These are phyloP conservation scores for Geotrichum fermentans DNA, from an alignment of 1,139 yeast species.

Conservation along the genomic window DNA sequence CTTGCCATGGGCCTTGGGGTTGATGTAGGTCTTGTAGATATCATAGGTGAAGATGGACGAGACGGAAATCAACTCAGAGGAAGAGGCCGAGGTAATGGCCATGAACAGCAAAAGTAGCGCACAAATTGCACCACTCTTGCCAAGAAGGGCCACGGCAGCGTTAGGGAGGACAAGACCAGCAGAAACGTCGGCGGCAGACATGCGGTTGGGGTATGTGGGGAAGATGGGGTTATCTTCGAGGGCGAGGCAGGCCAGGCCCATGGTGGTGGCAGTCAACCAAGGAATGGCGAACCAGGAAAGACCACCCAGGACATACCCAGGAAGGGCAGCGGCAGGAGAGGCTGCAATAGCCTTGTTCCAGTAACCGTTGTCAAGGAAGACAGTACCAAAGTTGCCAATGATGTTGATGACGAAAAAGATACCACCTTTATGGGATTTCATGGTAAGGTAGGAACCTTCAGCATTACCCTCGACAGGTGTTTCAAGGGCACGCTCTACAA, in stretches of 20 bases:
- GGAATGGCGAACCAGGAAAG: constrained; percentile 90
- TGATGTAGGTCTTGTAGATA: constrained; percentile 70
- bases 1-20: constrained; percentile 72
- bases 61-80: constrained; percentile 81
- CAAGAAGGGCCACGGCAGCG: constrained; percentile 79
- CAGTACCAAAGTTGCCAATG: constrained; percentile 86
- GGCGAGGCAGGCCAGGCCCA: constrained; percentile 77
- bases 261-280: constrained; percentile 69
- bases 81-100: constrained; percentile 60
- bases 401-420: constrained; percentile 78
- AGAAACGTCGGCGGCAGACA: constrained; percentile 63
- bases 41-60: constrained; percentile 82
- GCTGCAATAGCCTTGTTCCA: constrained; percentile 85
- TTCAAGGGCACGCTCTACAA: constrained; percentile 52
- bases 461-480: constrained; percentile 71
- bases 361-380: constrained; percentile 82
- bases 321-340: constrained; percentile 74
- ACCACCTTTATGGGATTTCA: constrained; percentile 70
- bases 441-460: constrained; percentile 68
- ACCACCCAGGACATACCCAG: constrained; percentile 91
- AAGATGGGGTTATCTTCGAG: constrained; percentile 62
- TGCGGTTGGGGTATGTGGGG: constrained; percentile 67
- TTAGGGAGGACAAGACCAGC: constrained; percentile 83
- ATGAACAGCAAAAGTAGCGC: constrained; percentile 71
- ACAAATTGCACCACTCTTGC: constrained; percentile 82